Base-by-base conservation (phyloP, 768 basidiomycete genomes). In the Hypsizygus marmoreus region DNA sequence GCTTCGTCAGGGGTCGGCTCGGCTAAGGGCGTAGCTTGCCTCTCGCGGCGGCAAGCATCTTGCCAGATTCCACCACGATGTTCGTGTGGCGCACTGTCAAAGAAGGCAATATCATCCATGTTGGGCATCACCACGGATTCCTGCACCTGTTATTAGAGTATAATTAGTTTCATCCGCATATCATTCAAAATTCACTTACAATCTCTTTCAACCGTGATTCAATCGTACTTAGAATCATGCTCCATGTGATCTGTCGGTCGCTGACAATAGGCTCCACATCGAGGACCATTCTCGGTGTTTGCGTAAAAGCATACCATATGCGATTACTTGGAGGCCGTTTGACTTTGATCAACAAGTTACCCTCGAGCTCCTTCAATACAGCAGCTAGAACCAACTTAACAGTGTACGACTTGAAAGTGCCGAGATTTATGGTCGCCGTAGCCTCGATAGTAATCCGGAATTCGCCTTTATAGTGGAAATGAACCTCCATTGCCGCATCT, bases 101-200 rank as follows among this genome's bases (percentile, higher is more conserved):
- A 98, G 76, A 94, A 97, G 10, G 94, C 77, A 48, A 98, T 88
- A 58, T 99, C 97, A 64, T 99, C 97, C 93, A 97, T 97, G 67
- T 97, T 91, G 4, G 97, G 97, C 63, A 95, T 70, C 14, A 99
- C 97, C 14, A 98, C 80, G 0, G 94, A 94, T 55, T 99, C 95
- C 56, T 82, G 79, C 46, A 98, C 90, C 95, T 98, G 57, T 13
- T 42, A 48, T 29, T 30, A 28, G 2, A 43, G 35, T 44, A 47
- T 10, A 43, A 37, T 47, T 22, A 45, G 16, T 37, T 37, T 36
- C 13, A 10, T 34, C 47, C 30, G 40, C 10, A 40, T 40, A 20
- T 28, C 19, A 35, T 17, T 16, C 34, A 6, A 33, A 48, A 36
- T 19, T 34, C 32, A 39, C 72, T 75, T 79, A 94, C 93, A 50